Evolutionary conservation across 306 rosid genomes (phyloP), one percentile per base, ranked within the genome.

Genomic region (Prunus mume): DNA sequence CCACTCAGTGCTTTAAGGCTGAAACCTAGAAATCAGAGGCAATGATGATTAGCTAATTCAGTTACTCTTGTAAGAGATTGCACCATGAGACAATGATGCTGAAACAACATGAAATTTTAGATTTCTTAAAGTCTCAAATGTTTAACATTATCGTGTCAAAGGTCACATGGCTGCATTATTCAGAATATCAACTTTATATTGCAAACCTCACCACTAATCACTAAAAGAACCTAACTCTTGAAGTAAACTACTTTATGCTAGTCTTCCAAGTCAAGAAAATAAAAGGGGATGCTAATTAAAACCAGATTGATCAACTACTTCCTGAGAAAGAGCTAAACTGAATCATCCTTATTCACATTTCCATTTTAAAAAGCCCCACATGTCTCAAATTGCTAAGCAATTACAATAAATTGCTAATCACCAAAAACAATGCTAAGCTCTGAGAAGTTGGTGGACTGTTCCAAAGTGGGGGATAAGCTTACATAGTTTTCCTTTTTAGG

Each of bases 21-120:
- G 83, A 80, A 80, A 66, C 88, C 89, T 82, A 79, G 47, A 47
- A 66, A 80, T 56, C 69, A 71, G 60, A 52, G n/a, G 61, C 65
- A 66, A 60, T 68, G 69, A 15, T 60, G 43, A 49, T 74, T 56
- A 68, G 76, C 22, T 51, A 58, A 67, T 52, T 77, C 19, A 13
- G 22, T 60, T 60, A 25, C 12, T 25, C 65, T 12, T 60, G 38
- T 60, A 77, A 73, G 79, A 24, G 49, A 60, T 18, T 5, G 22
- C 47, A 30, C 41, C 19, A 76, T 67, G 74, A 63, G 14, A 12
- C 30, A 28, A 73, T 63, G 55, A 57, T 54, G 68, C 24, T 32
- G 47, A 47, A 50, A 18, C 57, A 49, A 17, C 66, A 24, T 28
- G 50, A 25, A 60, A 60, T 61, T 34, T 43, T 47, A 51, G 2